Percentiles rank a stretch among this genome's conserved stretches.
phyloP scores from a whole-genome alignment of 192 early-diverging fungal genomes.

The Podila minutissima region DNA sequence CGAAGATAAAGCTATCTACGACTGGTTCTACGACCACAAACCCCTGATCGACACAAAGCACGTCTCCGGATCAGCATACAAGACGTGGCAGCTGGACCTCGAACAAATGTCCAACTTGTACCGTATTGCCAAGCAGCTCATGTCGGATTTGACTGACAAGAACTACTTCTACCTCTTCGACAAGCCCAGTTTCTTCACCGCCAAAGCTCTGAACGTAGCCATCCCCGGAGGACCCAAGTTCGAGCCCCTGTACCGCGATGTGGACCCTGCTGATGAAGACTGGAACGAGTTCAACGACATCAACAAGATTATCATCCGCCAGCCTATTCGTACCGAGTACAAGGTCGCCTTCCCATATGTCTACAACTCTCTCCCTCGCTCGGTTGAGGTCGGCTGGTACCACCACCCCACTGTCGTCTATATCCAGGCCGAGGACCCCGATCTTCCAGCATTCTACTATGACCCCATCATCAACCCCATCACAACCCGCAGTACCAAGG shows the following conservation, averaged over 20 bases:
- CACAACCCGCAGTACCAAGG: constrained; percentile 75
- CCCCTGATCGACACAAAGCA: constrained; percentile 78
- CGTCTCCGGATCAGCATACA: constrained; percentile 91
- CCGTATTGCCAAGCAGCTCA: constrained; percentile 89
- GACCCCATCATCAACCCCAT: constrained; percentile 99
- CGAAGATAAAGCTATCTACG: constrained; percentile 90
- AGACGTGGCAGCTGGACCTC: constrained; percentile 90
- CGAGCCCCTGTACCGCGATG: constrained; percentile 96
- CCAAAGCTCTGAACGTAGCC: constrained; percentile 97
- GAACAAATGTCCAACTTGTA: constrained; percentile 96
- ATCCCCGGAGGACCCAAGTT: constrained; percentile 99
- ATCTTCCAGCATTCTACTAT: constrained; percentile 97
- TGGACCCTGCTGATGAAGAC: constrained; percentile 97
- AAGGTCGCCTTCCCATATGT: constrained; percentile 98
- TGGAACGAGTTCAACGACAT: constrained; percentile 99
- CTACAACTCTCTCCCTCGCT: constrained; percentile 96
- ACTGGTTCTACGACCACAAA: constrained; percentile 99
- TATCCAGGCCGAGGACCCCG: constrained; percentile 90
- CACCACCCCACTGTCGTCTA: constrained; percentile 93
- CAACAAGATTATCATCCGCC: constrained; percentile 99
- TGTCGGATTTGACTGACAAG: constrained; percentile 93
- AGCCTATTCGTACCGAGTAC: constrained; percentile 98
- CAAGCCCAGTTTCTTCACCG: constrained; percentile 93
- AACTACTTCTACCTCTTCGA: constrained; percentile 99
- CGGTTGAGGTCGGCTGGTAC: constrained; percentile 92